phyloP scores from a whole-genome alignment of 2,329 filamentous ascomycete genomes.

The Coniella lustricola region DNA sequence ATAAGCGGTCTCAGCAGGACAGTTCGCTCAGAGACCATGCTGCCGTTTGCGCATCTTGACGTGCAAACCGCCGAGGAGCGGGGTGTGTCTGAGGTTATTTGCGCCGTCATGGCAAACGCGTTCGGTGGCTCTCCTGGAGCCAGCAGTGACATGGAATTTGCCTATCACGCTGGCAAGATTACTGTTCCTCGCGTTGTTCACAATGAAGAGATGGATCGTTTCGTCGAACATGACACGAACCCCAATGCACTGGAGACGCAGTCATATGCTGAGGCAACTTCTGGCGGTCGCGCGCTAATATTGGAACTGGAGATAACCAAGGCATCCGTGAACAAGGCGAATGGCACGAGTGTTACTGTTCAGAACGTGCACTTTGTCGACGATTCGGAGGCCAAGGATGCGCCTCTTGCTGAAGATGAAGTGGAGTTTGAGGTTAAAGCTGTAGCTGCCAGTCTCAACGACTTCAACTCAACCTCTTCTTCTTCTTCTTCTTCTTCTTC shows the following conservation, averaged over 20 bases:
- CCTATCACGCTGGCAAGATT: slow-evolving; percentile 31
- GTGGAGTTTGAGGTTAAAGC: slow-evolving; percentile 28
- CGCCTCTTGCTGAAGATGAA: slow-evolving; percentile 16
- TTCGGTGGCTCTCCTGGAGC: slow-evolving; percentile 27
- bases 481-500: not conserved
- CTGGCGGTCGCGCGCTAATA: not conserved
- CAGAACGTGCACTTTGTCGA: not conserved
- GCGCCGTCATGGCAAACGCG: slow-evolving; percentile 27
- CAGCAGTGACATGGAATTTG: slow-evolving; percentile 36
- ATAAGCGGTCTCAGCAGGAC: slow-evolving; percentile 38
- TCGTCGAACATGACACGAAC: slow-evolving; percentile 36
- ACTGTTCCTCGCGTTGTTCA: slow-evolving; percentile 34
- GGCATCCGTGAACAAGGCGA: slow-evolving; percentile 20
- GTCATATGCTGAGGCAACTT: slow-evolving; percentile 29
- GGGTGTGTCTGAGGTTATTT: slow-evolving; percentile 21
- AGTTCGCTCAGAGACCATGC: slow-evolving; percentile 39
- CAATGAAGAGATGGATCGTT: slow-evolving; percentile 34
- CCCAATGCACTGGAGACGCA: slow-evolving; percentile 29
- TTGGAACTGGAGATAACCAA: not conserved
- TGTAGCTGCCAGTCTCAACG: slow-evolving; percentile 25
- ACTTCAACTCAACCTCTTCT: not conserved
- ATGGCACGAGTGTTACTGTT: not conserved
- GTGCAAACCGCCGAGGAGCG: slow-evolving; percentile 27
- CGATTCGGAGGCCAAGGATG: not conserved
- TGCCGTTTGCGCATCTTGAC: slow-evolving; percentile 38